Conservation (phyloP, 257 asterid species). For the Nicotiana obtusifolia region DNA sequence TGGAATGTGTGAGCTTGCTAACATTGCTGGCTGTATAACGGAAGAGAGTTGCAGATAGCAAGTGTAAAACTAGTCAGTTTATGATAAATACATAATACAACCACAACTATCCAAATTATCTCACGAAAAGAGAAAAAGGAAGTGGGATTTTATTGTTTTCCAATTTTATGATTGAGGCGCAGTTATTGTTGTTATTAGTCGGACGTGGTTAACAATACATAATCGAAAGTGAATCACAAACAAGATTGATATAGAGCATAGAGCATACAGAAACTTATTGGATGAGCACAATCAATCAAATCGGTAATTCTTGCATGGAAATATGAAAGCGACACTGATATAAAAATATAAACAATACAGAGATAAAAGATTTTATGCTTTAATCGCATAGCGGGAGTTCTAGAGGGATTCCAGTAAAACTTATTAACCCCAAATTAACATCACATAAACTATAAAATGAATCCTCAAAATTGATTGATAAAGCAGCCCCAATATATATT, state of each 20-base stretch:
- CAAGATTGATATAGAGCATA: no score
- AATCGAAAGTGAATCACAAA: no score
- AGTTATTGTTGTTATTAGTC: no score
- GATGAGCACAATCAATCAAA: neutral
- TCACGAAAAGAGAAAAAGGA: neutral
- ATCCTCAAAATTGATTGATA: neutral
- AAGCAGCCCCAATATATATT: neutral
- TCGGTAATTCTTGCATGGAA: neutral
- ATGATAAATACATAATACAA: neutral
- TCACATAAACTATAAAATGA: neutral
- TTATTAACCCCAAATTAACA: neutral
- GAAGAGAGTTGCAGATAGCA: neutral
- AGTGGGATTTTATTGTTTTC: neutral
- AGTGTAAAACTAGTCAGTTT: neutral
- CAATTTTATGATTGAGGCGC: neutral
- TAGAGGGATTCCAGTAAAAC: neutral
- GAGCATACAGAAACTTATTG: neutral
- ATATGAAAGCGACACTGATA: neutral
- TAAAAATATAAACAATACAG: neutral
- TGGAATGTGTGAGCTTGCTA: neutral
- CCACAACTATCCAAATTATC: neutral
- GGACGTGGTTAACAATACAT: no score
- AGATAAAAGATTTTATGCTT: neutral
- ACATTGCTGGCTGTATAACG: neutral
- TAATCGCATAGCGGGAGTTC: neutral